Base-by-base conservation (phyloP, 139 green algal genomes). In the Chlamydomonas schloesseri region DNA sequence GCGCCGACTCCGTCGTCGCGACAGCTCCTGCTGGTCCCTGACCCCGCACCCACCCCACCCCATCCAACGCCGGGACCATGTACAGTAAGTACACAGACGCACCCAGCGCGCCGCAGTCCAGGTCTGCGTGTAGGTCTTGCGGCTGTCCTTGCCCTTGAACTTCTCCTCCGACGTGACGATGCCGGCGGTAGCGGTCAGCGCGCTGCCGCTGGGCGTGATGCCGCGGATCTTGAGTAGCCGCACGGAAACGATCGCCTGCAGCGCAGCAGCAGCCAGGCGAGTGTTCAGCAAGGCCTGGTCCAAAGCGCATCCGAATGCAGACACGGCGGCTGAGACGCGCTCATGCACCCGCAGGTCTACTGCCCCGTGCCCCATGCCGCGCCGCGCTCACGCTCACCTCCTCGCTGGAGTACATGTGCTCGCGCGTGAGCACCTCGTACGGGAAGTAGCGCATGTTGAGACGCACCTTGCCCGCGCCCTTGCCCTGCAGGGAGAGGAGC, bases 391-490 rank as follows among this genome's bases (percentile, higher is more conserved):
- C n/a, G 42, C 42, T 50, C 42, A 50, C 42, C 42, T 50, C 73
- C 73, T 70, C 69, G 11, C 42, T 31, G 10, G 73, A 31, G 23
- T 58, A 0, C 26, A 47, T 24, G 14, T 83, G 31, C 36, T 72
- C 37, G 15, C 10, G 58, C 36, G 60, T 72, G 60, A 83, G 37
- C 9, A 21, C 21, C 37, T 83, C 76, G 42, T 29, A 83, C 9
- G 76, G 58, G 26, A 72, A 83, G 76, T 83, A 83, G 24, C 60
- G 36, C 34, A 83, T 58, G n/a, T 24, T 11, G 0, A 74, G n/a
- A 14, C 28, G 3, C 42, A 84, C 6, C 29, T 13, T 74, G 46
- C 64, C 77, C 29, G 29, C 42, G 64, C 77, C 77, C 77, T 84
- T 84, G 77, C 64, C 62, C 77, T 74, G 64, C 58, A 26, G 5